Base-by-base conservation (phyloP, 2,329 filamentous ascomycete genomes). In the Microcyclospora tardicrescens region DNA sequence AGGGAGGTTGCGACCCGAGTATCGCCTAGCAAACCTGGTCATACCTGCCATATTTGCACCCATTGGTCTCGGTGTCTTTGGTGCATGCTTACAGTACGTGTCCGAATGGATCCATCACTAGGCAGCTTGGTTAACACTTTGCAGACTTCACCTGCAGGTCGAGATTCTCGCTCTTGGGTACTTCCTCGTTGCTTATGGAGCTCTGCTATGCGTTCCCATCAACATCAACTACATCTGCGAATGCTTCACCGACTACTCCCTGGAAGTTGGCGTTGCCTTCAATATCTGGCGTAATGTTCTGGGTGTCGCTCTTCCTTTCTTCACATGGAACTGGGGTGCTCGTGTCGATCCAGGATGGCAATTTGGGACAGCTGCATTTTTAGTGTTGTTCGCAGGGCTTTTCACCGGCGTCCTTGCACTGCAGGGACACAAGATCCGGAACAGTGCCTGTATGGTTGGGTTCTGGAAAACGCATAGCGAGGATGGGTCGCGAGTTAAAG, bases 71-170 rank as follows among this genome's bases (percentile, higher is more conserved):
- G 60, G 59, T 10, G 41, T 65, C 10, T 61, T 59, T 16, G 64
- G 64, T 9, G 57, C 58, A 1, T 55, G 53, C 1, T 46, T 67
- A n/a, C 52, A 65, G 41, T 60, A 65, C 36, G n/a, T n/a, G n/a
- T n/a, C n/a, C n/a, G n/a, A n/a, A n/a, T n/a, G n/a, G n/a, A n/a
- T n/a, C n/a, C n/a, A n/a, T n/a, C n/a, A n/a, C n/a, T n/a, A n/a
- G n/a, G n/a, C n/a, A n/a, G n/a, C n/a, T n/a, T n/a, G n/a, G n/a
- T n/a, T n/a, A n/a, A n/a, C n/a, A n/a, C n/a, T n/a, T n/a, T n/a
- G n/a, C n/a, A n/a, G n/a, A n/a, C n/a, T n/a, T n/a, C 58, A 63
- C 38, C 42, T 61, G 4, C 59, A 62, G 38, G 67, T 58, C 47
- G 56, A 58, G 46, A 55, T 65, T 0, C 53, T 66, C 6, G 62